Conservation (phyloP, 2,329 filamentous ascomycete genomes). For the Coccinonectria pachysandricola region DNA sequence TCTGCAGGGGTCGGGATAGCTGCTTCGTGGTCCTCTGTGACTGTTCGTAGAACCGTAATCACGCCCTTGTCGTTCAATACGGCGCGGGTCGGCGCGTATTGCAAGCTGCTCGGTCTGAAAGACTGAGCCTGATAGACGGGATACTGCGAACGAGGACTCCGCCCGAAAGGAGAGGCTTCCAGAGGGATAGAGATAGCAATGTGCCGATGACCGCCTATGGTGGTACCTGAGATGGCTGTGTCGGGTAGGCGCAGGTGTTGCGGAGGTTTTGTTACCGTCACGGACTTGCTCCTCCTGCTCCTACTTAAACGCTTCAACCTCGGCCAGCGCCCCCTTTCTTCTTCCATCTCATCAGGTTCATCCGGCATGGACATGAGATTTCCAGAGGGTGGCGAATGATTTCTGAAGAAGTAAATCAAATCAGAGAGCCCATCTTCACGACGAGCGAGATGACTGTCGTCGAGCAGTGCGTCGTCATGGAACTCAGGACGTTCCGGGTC, state of each 20-base stretch:
- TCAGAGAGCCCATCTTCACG: slow-evolving; percentile 21
- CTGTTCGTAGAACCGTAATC: slow-evolving; percentile 25
- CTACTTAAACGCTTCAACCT: slow-evolving; percentile 31
- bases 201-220: slow-evolving; percentile 42
- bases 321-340: slow-evolving; percentile 29
- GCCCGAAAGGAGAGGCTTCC: slow-evolving; percentile 35
- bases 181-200: slow-evolving; percentile 52
- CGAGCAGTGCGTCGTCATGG: slow-evolving; percentile 11
- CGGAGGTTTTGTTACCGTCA: slow-evolving; percentile 17
- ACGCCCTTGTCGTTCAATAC: slow-evolving; percentile 26
- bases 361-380: slow-evolving; percentile 40
- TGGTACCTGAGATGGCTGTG: slow-evolving; percentile 43
- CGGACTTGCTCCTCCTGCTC: slow-evolving; percentile 27
- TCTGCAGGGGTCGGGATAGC: slow-evolving; percentile 7
- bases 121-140: slow-evolving; percentile 17
- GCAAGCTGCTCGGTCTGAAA: slow-evolving; percentile 9
- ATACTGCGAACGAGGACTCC: slow-evolving; percentile 23
- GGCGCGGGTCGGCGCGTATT: slow-evolving; percentile 18
- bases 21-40: slow-evolving; percentile 17
- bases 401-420: slow-evolving; percentile 40
- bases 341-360: slow-evolving; percentile 14
- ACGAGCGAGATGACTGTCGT: slow-evolving; percentile 8
- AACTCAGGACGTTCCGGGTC: slow-evolving; percentile 10
- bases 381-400: slow-evolving; percentile 35
- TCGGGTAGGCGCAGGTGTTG: slow-evolving; percentile 38